Evolutionary conservation across 2,329 filamentous ascomycete species (phyloP), one percentile per base, ranked within the genome.

Genomic region (Pezicula carpinea): DNA sequence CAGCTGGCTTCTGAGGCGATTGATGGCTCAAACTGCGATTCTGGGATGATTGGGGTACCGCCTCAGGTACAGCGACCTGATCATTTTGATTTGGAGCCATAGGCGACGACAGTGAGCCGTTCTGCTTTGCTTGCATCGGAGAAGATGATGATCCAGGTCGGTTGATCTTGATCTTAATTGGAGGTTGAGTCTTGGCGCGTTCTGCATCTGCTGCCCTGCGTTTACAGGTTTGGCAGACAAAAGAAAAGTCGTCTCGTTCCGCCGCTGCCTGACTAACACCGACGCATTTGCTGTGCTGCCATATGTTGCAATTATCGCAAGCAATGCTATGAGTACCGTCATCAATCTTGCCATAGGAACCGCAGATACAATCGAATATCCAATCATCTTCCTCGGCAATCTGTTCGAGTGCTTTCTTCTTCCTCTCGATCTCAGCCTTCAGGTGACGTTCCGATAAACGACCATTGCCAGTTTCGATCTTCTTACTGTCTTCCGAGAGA

Each of bases 281-380:
- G 50, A 96, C 79, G 62, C 93, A 99, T 59, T 87, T 89, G 73
- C 90, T 95, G 63, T 99, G 93, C 64, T 97, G 92, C 93, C 93
- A 99, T 40, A 95, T 85, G 62, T 85, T 95, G 72, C 93, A 99
- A 56, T 77, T 83, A 63, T 99, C 93, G 68, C 93, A 99, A 22
- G 91, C 87, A 54, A 99, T 83, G 64, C 90, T 96, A 63, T 96
- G 91, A 6, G 89, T 85, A 31, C 93, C 93, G 64, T 97, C 93
- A 59, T 99, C 93, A 49, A 96, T 88, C 58, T 95, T 85, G 18
- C 93, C 93, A 65, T 96, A 84, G 18, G 90, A 77, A 21, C 92
- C 92, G 64, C 93, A 99, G 21, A 88, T 78, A 64, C 93, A 99
- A 64, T 99, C 93, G 58, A 99, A 99, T 33, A 89, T 79, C 93